phyloP scores from a whole-genome alignment of 495 filamentous ascomycete genomes.

The Lasiosphaeria ovina region DNA sequence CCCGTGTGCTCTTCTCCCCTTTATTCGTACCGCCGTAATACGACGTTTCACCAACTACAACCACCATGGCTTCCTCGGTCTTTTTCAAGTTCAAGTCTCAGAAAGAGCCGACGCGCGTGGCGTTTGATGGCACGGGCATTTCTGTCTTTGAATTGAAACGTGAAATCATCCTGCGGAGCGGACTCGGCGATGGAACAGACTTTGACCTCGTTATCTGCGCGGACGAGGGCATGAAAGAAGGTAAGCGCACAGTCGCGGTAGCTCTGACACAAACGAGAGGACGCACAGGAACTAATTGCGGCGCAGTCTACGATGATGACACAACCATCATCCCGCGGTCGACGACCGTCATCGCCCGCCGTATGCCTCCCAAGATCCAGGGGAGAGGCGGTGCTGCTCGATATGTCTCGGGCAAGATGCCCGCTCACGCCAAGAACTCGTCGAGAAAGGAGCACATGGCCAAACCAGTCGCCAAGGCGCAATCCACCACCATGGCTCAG shows the following conservation, averaged over 20 bases:
- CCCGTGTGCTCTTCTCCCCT: constrained; percentile 1
- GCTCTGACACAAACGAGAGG: background rate
- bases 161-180: constrained; percentile 92
- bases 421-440: constrained; percentile 77
- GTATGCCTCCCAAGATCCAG: constrained; percentile 75
- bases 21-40: constrained; percentile 10
- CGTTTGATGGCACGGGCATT: constrained; percentile 97
- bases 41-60: constrained; percentile 13
- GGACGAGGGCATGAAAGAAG: constrained; percentile 80
- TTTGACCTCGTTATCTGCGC: constrained; percentile 93
- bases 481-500: constrained; percentile 56
- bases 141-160: constrained; percentile 98
- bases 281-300: constrained; percentile 22
- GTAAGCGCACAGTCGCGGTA: constrained; percentile 50
- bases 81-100: constrained; percentile 99
- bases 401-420: constrained; percentile 97
- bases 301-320: constrained; percentile 90
- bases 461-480: constrained; percentile 54
- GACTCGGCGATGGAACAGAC: constrained; percentile 91
- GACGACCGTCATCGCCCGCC: constrained; percentile 85
- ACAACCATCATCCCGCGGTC: constrained; percentile 92
- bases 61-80: constrained; percentile 87
- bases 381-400: constrained; percentile 86
- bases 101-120: constrained; percentile 88
- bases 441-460: constrained; percentile 61